These are phyloP conservation scores for Starmera dryadoides DNA, from an alignment of 805 yeast species.

Conservation along the genomic window DNA sequence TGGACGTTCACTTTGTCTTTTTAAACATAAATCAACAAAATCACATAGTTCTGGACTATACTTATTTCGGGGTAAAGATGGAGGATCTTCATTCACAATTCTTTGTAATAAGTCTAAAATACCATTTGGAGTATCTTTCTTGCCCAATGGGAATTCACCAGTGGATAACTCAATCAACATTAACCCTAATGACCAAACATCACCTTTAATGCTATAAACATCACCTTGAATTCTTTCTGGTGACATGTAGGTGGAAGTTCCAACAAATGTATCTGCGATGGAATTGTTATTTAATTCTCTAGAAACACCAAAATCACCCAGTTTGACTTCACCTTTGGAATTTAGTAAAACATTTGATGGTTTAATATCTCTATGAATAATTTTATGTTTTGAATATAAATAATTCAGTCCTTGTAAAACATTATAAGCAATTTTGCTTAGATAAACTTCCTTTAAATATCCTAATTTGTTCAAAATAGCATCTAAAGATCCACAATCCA, in stretches of 20 bases:
- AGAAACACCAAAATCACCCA: conserved; percentile 96
- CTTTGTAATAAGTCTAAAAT: conserved; percentile 86
- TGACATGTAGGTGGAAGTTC: conserved; percentile 95
- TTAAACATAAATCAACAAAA: conserved; percentile 69
- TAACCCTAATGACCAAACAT: conserved; percentile 94
- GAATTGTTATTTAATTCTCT: conserved; percentile 82
- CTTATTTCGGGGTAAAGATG: conserved; percentile 45
- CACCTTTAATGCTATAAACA: conserved; percentile 89
- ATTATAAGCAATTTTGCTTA: conserved; percentile 67
- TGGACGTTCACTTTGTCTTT: conserved; percentile 60
- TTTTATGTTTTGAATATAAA: conserved; percentile 74
- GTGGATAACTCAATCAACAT: conserved; percentile 84
- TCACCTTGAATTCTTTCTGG: conserved; percentile 97
- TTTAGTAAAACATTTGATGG: conserved; percentile 91
- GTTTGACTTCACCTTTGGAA: conserved; percentile 77
- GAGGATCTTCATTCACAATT: conserved; percentile 91
- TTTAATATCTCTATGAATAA: conserved; percentile 93
- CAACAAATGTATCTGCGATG: conserved; percentile 95
- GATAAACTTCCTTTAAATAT: conserved; percentile 57
- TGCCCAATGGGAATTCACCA: conserved; percentile 75
- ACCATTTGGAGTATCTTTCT: conserved; percentile 66
- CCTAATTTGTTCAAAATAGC: conserved; percentile 58
- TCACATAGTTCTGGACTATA: conserved; percentile 43
- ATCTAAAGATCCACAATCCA: conserved; percentile 92
- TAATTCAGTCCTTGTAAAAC: conserved; percentile 79